A percentile compares a stretch with the other conserved stretches of the same genome.
Evolutionary conservation across 2,329 filamentous ascomycete genomes (phyloP).

Genomic region (Tolypocladium capitatum): DNA sequence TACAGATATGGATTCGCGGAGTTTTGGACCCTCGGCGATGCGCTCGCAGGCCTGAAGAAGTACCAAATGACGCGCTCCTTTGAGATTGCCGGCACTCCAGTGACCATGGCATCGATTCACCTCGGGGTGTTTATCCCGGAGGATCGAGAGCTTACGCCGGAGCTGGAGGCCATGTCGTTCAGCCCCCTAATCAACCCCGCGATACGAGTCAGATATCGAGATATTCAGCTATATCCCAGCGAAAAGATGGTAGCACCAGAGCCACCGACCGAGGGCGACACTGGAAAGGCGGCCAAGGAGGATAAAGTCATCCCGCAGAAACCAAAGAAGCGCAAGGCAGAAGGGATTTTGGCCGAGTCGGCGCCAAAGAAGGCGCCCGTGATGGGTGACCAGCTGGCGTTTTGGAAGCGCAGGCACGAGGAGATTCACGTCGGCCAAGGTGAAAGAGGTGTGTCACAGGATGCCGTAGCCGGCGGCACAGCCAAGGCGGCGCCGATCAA

Average conservation of each 20-base stretch:
- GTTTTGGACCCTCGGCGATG: conserved; percentile 64
- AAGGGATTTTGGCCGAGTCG: conserved; percentile 17
- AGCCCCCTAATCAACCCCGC: conserved; percentile 54
- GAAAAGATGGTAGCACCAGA: conserved; percentile 46
- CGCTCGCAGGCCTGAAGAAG: conserved; percentile 59
- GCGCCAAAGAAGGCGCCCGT: conserved; percentile 23
- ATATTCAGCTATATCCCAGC: conserved; percentile 57
- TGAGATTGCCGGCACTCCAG: conserved; percentile 61
- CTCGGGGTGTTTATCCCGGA: conserved; percentile 75
- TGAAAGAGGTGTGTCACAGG: not conserved
- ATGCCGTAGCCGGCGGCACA: not conserved
- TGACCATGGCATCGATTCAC: conserved; percentile 63
- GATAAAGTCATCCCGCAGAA: conserved; percentile 23
- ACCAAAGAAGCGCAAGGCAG: conserved; percentile 41
- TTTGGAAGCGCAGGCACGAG: conserved; percentile 31
- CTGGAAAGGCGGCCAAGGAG: conserved; percentile 9
- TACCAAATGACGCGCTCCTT: conserved; percentile 62
- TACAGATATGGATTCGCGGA: conserved; percentile 78
- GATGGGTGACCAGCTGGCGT: conserved; percentile 29
- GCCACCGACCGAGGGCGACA: conserved; percentile 24
- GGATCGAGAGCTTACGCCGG: conserved; percentile 40
- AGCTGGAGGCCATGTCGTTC: conserved; percentile 53
- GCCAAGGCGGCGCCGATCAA: conserved; percentile 12
- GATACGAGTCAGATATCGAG: conserved; percentile 63
- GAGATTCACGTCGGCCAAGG: conserved; percentile 20